Evolutionary conservation across 2,329 filamentous ascomycete species (phyloP).

Genomic region (Raffaelea arxii): DNA sequence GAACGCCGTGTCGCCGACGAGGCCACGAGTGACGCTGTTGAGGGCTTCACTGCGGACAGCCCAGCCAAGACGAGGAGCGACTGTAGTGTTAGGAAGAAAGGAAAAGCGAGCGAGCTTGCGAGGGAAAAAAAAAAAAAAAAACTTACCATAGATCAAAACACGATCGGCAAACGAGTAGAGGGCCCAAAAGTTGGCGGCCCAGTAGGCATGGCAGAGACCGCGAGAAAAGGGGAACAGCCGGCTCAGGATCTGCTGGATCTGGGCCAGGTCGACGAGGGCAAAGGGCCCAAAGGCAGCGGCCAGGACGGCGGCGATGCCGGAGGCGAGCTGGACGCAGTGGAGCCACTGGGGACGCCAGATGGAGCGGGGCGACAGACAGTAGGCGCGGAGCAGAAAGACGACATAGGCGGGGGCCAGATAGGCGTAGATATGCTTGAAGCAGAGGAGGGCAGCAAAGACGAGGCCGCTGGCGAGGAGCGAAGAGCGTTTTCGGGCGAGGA

Average conservation of each 20-base stretch:
- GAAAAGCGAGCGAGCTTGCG: not conserved
- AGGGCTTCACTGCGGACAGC: slow-evolving; percentile 64
- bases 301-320: slow-evolving; percentile 62
- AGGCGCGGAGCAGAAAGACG: slow-evolving; percentile 78
- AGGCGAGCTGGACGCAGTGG: slow-evolving; percentile 77
- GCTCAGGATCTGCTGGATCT: slow-evolving; percentile 74
- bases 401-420: slow-evolving; percentile 96
- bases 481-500: slow-evolving; percentile 66
- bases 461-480: slow-evolving; percentile 71
- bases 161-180: slow-evolving; percentile 90
- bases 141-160: slow-evolving; percentile 66
- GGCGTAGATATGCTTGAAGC: slow-evolving; percentile 96
- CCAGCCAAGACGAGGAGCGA: slow-evolving; percentile 73
- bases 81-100: slow-evolving; percentile 35
- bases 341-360: slow-evolving; percentile 65
- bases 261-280: slow-evolving; percentile 53
- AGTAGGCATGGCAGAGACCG: slow-evolving; percentile 93
- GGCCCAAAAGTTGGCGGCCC: slow-evolving; percentile 96
- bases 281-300: slow-evolving; percentile 85
- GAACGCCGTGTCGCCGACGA: slow-evolving; percentile 90
- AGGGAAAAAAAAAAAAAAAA: not conserved
- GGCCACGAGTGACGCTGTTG: slow-evolving; percentile 80
- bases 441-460: slow-evolving; percentile 74
- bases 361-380: slow-evolving; percentile 73
- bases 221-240: slow-evolving; percentile 89